phyloP scores from a whole-genome alignment of 2,329 filamentous ascomycete genomes.

The Penicillium sp. region DNA sequence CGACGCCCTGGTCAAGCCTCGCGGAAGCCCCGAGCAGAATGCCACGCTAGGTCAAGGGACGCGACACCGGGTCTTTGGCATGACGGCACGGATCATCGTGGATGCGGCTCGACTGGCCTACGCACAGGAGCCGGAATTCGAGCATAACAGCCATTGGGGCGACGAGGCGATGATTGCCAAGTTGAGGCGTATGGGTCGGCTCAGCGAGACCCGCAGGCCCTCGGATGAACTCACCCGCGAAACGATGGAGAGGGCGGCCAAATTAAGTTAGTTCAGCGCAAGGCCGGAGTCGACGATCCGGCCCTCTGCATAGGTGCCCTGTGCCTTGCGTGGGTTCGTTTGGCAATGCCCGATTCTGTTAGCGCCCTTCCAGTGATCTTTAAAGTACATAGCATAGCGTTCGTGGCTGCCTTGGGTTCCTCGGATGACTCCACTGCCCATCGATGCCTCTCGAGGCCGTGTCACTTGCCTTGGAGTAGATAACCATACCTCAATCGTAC shows the following conservation, averaged over 20 bases:
- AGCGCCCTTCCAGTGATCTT: not conserved
- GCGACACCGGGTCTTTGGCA: conserved; percentile 72
- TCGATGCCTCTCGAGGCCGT: not conserved
- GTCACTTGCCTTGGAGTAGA: not conserved
- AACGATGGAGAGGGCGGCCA: conserved; percentile 52
- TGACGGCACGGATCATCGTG: conserved; percentile 88
- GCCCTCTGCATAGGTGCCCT: not conserved
- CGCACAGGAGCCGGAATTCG: conserved; percentile 77
- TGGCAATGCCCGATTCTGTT: conserved; percentile 1
- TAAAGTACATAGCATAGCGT: no score
- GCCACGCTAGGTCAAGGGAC: conserved; percentile 59
- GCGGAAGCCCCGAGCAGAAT: conserved; percentile 34
- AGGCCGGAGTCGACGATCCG: not conserved
- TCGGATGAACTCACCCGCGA: conserved; percentile 55
- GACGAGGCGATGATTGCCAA: conserved; percentile 65
- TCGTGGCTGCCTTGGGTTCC: no score
- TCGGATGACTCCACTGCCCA: not conserved
- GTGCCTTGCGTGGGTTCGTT: conserved; percentile 1
- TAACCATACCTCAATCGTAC: not conserved
- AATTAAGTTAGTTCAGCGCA: conserved; percentile 35
- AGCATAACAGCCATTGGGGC: conserved; percentile 64
- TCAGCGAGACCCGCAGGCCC: conserved; percentile 52
- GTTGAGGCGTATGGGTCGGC: conserved; percentile 55
- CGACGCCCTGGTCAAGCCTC: conserved; percentile 65
- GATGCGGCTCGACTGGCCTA: conserved; percentile 86